A percentile compares a stretch with the other conserved stretches of the same genome.
Conservation (phyloP, 2,329 filamentous ascomycete genomes). For the Clarireedia sp. region DNA sequence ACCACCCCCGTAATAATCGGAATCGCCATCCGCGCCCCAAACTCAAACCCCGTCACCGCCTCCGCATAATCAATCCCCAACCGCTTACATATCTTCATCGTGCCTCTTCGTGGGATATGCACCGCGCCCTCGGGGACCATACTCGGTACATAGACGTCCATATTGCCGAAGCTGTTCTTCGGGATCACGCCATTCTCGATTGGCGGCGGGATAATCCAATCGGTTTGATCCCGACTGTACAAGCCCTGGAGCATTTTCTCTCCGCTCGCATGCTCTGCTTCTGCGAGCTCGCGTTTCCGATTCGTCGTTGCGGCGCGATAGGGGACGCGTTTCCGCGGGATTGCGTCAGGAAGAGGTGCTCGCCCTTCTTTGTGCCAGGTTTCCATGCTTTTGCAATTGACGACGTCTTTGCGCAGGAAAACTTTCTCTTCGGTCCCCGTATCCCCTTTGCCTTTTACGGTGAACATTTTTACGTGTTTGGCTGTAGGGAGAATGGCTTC, state of each 20-base stretch:
- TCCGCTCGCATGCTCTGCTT: constrained; percentile 67
- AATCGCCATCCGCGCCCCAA: constrained; percentile 87
- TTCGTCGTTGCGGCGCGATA: constrained; percentile 86
- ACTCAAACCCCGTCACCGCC: constrained; percentile 93
- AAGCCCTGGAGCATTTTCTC: constrained; percentile 80
- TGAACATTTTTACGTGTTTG: constrained; percentile 65
- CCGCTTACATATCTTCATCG: constrained; percentile 72
- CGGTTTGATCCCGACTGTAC: constrained; percentile 77
- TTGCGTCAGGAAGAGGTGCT: constrained; percentile 59
- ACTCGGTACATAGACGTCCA: constrained; percentile 86
- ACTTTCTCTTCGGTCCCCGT: constrained; percentile 71
- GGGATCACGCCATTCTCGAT: constrained; percentile 81
- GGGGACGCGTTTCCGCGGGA: constrained; percentile 78
- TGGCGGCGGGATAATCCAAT: constrained; percentile 88
- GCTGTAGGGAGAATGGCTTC: constrained; percentile 71
- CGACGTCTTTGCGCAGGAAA: constrained; percentile 69
- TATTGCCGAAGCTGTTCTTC: constrained; percentile 92
- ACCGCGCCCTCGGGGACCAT: constrained; percentile 84
- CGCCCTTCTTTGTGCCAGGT: constrained; percentile 98
- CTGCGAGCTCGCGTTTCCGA: constrained; percentile 80
- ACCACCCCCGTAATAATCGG: constrained; percentile 88
- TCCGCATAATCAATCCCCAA: constrained; percentile 85
- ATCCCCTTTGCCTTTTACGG: constrained; percentile 63
- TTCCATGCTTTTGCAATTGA: constrained; percentile 81
- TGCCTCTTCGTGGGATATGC: constrained; percentile 73